Evolutionary conservation across 768 basidiomycete genomes (phyloP).

Genomic region (Lactarius pseudohatsudake): DNA sequence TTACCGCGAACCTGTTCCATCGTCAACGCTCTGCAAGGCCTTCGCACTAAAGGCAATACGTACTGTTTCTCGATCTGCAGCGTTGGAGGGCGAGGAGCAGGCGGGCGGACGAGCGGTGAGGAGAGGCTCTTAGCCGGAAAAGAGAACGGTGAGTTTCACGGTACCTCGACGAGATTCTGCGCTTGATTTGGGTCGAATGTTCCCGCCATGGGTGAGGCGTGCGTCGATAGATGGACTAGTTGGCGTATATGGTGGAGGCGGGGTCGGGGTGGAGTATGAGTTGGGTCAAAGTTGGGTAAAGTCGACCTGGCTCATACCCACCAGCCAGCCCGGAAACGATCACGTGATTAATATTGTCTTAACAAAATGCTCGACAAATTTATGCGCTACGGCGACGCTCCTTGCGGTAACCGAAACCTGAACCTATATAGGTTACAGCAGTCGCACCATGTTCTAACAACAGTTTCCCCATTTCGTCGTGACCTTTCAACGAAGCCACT

Average conservation of each 20-base stretch:
- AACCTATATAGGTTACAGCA: no score
- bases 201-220: slow-evolving; percentile 19
- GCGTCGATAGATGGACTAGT: no score
- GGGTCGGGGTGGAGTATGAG: no score
- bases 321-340: not conserved
- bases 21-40: slow-evolving; percentile 15
- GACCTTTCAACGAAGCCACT: not conserved
- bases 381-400: no score
- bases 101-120: not conserved
- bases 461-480: not conserved
- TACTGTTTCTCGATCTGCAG: slow-evolving; percentile 93
- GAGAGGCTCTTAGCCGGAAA: slow-evolving; percentile 27
- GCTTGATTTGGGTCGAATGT: slow-evolving; percentile 87
- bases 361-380: no score
- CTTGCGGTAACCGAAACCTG: no score
- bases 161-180: slow-evolving; percentile 88
- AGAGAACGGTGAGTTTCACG: not conserved
- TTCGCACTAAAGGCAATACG: slow-evolving; percentile 35
- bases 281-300: no score
- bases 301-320: not conserved
- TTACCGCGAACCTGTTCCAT: slow-evolving; percentile 75
- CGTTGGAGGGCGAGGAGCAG: not conserved
- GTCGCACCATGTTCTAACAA: not conserved
- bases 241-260: not conserved
- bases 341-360: not conserved